Evolutionary conservation across 306 rosid species (phyloP), one percentile per base, ranked within the genome.

Genomic region (Prunus davidiana): DNA sequence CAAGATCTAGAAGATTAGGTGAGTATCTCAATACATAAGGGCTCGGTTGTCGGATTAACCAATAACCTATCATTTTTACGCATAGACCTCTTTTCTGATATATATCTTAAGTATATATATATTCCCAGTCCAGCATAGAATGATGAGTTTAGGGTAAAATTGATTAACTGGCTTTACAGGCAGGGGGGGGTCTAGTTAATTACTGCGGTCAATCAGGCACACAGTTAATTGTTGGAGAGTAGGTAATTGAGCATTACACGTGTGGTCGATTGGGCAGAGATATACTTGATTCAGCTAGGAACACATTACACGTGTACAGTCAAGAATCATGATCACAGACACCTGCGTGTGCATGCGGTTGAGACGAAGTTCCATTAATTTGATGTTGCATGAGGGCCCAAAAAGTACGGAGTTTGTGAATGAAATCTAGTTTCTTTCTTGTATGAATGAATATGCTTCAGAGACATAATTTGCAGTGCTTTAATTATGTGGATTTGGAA

Each of bases 401-500:
- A 60, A 45, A 60, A 34, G 77, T 60, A 60, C 34, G 67, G 62
- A 49, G 41, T 22, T 60, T 38, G 43, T 38, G 43, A 38, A 38
- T 38, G 43, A 38, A 38, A 38, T 38, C 43, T 38, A 7, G 43
- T 38, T 38, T 14, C 56, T 16, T 73, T 60, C 68, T 22, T n/a
- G 67, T 60, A 24, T 45, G 63, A 41, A 56, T 57, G 47, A 52
- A n/a, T 12, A 27, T 28, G 41, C 27, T 58, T 60, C 77, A 43
- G 77, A 43, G 77, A 73, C 64, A 45, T 73, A 13, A 61, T 60
- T 25, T 73, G n/a, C 68, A 58, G 76, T 57, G 25, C 77, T 73
- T 73, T 73, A 72, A 73, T 73, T 30, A 73, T 45, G 67, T 25
- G 16, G 25, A 16, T 73, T 73, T 72, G 50, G 49, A 60, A 60